A percentile compares a stretch with the other conserved stretches of the same genome.
Conservation (phyloP, 2,329 filamentous ascomycete species). For the Penicillium hordei region DNA sequence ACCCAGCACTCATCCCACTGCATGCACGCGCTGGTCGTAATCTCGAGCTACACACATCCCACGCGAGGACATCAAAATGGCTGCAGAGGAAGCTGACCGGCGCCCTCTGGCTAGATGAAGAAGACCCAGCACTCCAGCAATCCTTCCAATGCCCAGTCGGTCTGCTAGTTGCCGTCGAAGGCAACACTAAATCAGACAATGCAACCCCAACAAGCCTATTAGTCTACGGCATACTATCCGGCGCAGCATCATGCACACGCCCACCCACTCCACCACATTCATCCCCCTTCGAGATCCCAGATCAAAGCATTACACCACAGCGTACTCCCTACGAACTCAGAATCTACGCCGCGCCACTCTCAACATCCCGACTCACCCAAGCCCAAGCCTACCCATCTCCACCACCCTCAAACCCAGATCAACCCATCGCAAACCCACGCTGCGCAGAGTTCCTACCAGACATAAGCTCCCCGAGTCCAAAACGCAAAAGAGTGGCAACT, state of each 20-base stretch:
- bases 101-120: slow-evolving; percentile 36
- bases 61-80: slow-evolving; percentile 39
- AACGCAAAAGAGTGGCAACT: slow-evolving; percentile 45
- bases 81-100: slow-evolving; percentile 39
- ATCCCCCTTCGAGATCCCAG: slow-evolving; percentile 28
- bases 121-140: slow-evolving; percentile 30
- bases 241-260: slow-evolving; percentile 26
- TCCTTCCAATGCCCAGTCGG: slow-evolving; percentile 42
- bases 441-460: slow-evolving; percentile 41
- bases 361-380: slow-evolving; percentile 34
- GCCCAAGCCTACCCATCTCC: slow-evolving; percentile 37
- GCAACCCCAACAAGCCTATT: slow-evolving; percentile 37
- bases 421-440: slow-evolving; percentile 14
- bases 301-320: slow-evolving; percentile 8
- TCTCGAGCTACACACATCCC: slow-evolving; percentile 40
- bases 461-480: slow-evolving; percentile 41
- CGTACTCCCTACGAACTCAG: slow-evolving; percentile 32
- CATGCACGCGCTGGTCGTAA: slow-evolving; percentile 42
- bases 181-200: slow-evolving; percentile 18
- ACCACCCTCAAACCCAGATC: slow-evolving; percentile 22
- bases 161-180: slow-evolving; percentile 37
- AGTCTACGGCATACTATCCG: slow-evolving; percentile 42
- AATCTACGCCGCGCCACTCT: slow-evolving; percentile 41
- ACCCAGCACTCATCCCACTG: slow-evolving; percentile 42
- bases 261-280: slow-evolving; percentile 40